Evolutionary conservation across 2,329 filamentous ascomycete species (phyloP), one percentile per base, ranked within the genome.

Genomic region (Coniochaeta sp.): DNA sequence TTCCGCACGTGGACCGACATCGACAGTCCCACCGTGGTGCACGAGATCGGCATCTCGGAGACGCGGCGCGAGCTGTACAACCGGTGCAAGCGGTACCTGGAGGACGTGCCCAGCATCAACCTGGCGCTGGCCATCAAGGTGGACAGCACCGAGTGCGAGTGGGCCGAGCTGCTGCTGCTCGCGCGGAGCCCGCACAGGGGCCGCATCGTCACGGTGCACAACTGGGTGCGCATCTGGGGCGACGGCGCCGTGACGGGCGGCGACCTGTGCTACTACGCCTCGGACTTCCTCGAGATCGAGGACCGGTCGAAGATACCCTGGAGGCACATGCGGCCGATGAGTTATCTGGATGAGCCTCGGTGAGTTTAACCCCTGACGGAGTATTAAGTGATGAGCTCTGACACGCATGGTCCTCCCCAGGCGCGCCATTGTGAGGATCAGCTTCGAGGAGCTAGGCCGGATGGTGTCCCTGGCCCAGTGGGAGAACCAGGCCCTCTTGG

Each of bases 101-200:
- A 14, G n/a, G 54, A 56, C 10, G 17, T 56, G 9, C 16, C 28
- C 12, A 34, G n/a, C 24, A 32, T 56, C 17, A 56, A 56, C 34
- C n/a, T 56, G 28, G 54, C 24, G 19, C 17, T 56, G 8, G 54
- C 54, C 4, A 24, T 56, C 30, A 56, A 56, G 16, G 30, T 56
- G n/a, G 54, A 56, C 54, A 56, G 54, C 34, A 4, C 54, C n/a
- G 54, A 56, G 34, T 56, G 54, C 54, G 54, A 56, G 6, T 56
- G 54, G 54, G 54, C 54, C 8, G 54, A 56, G 34, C 30, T 56
- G 28, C 30, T 56, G 14, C 4, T 56, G 3, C 54, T 56, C 16
- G 54, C 54, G 8, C 4, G 54, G 4, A 32, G 38, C 12, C 54
- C 54, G 10, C 12, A 3, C n/a, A 22, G 38, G n/a, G 54, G 24